A percentile compares a stretch with the other conserved stretches of the same genome.
Conservation (phyloP, 352 stramenopile species). For the Pythium sukuiense region DNA sequence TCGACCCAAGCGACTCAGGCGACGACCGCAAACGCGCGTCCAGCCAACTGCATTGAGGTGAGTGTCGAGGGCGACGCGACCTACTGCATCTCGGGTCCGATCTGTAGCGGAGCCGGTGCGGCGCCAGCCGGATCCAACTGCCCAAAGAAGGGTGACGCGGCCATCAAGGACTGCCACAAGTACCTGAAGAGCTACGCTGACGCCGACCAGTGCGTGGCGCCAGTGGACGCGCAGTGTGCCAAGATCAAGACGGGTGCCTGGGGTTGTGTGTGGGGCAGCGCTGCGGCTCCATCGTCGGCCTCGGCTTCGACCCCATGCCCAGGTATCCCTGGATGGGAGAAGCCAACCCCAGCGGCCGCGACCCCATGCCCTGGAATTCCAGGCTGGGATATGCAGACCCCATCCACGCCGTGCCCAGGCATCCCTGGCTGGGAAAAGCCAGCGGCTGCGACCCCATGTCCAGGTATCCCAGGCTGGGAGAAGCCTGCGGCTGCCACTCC, state of each 20-base stretch:
- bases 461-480: conserved; percentile 27
- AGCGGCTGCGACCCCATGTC: conserved; percentile 16
- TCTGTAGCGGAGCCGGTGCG: conserved; percentile 56
- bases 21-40: not conserved
- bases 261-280: conserved; percentile 53
- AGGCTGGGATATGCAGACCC: conserved; percentile 15
- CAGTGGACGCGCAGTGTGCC: conserved; percentile 46
- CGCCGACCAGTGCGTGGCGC: conserved; percentile 47
- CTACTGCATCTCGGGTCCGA: conserved; percentile 63
- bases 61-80: conserved; percentile 72
- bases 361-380: conserved; percentile 27
- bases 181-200: conserved; percentile 56
- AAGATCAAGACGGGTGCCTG: conserved; percentile 74
- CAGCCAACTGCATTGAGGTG: conserved; percentile 50
- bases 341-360: conserved; percentile 8
- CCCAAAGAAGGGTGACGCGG: conserved; percentile 57
- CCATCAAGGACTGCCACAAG: conserved; percentile 55
- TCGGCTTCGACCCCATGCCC: conserved; percentile 28
- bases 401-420: conserved; percentile 30
- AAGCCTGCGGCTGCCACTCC: conserved; percentile 23
- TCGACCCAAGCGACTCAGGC: not conserved
- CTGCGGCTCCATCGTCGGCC: not conserved
- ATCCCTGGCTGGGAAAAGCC: conserved; percentile 28
- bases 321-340: conserved; percentile 28
- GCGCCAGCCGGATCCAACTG: conserved; percentile 44